Base-by-base conservation (phyloP, 1,139 yeast genomes). In the Candida gigantensis region DNA sequence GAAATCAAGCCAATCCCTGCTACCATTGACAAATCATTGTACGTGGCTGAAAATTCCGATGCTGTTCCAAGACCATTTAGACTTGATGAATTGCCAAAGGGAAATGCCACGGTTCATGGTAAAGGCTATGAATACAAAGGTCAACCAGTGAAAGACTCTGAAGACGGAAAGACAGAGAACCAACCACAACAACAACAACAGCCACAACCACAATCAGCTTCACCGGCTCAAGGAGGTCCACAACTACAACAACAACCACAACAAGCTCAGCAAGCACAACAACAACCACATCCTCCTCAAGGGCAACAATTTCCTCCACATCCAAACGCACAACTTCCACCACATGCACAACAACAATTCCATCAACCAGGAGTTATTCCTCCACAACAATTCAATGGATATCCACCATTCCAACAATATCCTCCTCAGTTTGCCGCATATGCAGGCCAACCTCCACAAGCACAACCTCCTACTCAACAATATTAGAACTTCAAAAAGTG, bases 1-100 rank as follows among this genome's bases (percentile, higher is more conserved):
- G 98, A 94, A 60, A 92, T 92, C 62, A 88, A 87, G 57, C 97
- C 97, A 44, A 92, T 92, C 53, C 98, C 98, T 30, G 82, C 89
- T 12, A 78, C 78, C 35, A 92, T 92, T 55, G 98, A 92, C 65
- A 83, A 81, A 61, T 74, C 84, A 11, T 74, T 92, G 49, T 92
- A 92, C 57, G 98, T 90, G 43, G 94, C 94, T 30, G 90, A 85
- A 45, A 79, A 86, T 56, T 74, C 74, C 35, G 79, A 77, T 16
- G 73, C 82, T 21, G 88, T 89, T 43, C 97, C 96, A 50, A 81
- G 81, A 55, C 96, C 96, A 14, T 85, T 86, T 73, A 88, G 87
- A 51, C 77, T 85, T 47, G 86, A 79, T 28, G 79, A 76, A 40
- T 63, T 79, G 43, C 84, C 84, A 36, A 74, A 68, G 50, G 79